Evolutionary conservation across 345 rosid genomes (phyloP), one percentile per base, ranked within the genome.

Genomic region (Crucihimalaya himalaica): DNA sequence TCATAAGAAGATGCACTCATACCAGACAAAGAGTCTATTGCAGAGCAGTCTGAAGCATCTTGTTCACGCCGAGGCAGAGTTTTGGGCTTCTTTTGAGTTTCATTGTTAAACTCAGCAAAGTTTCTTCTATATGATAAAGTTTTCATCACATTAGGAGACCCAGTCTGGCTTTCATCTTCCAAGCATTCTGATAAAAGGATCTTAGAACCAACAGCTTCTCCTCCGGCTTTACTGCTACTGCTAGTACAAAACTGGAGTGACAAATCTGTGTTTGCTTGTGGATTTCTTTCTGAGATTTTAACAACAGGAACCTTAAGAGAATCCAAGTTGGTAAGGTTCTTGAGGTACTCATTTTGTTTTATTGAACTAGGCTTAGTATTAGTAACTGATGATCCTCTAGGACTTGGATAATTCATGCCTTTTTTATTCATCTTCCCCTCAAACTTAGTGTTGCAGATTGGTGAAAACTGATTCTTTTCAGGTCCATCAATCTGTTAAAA

Each of bases 1-100:
- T 87, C 86, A 75, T 84, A 86, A 25, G 97, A 85, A 28, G 83
- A 76, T 62, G 88, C 59, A 78, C 62, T 76, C 60, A 80, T 23
- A 63, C 71, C 82, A 21, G 86, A 79, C 35, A 61, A 7, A 21
- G 84, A 86, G 28, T 84, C 84, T 71, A 76, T 48, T 52, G 70
- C 70, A 15, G 79, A 70, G 53, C 78, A 29, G 51, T 73, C 76
- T 28, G 80, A 81, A 72, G 51, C 63, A 59, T 40, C 68, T 63
- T 58, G 76, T 63, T 70, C 76, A 27, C 46, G 20, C 1, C 52
- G 70, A 31, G 51, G 40, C 43, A 70, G 66, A 47, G 74, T 78
- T 77, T 79, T 81, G 8, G 43, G 78, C 57, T 48, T 67, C 68
- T 74, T 65, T 43, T 43, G 79, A 72, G 81, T 72, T 37, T 63